phyloP scores from a whole-genome alignment of 78 protist species.

The Pelomyxa schiedti region DNA sequence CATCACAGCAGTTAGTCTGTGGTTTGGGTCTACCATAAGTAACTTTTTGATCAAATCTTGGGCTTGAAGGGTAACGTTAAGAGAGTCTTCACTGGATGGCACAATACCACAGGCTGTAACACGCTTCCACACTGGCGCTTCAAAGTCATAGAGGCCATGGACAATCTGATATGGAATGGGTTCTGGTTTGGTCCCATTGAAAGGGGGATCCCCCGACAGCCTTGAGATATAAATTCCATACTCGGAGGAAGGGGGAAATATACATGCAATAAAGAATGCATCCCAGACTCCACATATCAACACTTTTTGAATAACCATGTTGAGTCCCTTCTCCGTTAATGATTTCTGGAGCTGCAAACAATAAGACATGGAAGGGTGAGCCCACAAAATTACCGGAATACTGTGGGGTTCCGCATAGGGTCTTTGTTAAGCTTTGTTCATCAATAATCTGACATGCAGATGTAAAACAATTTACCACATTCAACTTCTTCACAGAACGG shows the following conservation, averaged over 20 bases:
- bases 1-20: slow-evolving; percentile 17
- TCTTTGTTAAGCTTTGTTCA: slow-evolving; percentile 27
- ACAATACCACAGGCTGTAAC: background rate
- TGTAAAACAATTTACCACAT: too few relatives aligned
- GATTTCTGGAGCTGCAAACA: background rate
- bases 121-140: background rate
- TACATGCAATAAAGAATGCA: slow-evolving; percentile 42
- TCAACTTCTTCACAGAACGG: too few relatives aligned
- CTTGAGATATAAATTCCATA: too few relatives aligned
- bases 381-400: too few relatives aligned
- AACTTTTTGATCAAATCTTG: slow-evolving; percentile 36
- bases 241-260: background rate
- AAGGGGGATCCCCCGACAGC: too few relatives aligned
- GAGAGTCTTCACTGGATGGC: background rate
- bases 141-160: too few relatives aligned
- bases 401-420: slow-evolving; percentile 51
- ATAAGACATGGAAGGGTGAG: too few relatives aligned
- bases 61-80: background rate
- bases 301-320: slow-evolving; percentile 38
- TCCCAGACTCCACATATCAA: slow-evolving; percentile 54
- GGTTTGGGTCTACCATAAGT: slow-evolving; percentile 19
- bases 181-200: too few relatives aligned
- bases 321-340: slow-evolving; percentile 9
- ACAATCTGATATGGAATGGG: too few relatives aligned
- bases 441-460: background rate